Evolutionary conservation across 306 rosid species (phyloP).

Genomic region (Castanopsis chinensis): DNA sequence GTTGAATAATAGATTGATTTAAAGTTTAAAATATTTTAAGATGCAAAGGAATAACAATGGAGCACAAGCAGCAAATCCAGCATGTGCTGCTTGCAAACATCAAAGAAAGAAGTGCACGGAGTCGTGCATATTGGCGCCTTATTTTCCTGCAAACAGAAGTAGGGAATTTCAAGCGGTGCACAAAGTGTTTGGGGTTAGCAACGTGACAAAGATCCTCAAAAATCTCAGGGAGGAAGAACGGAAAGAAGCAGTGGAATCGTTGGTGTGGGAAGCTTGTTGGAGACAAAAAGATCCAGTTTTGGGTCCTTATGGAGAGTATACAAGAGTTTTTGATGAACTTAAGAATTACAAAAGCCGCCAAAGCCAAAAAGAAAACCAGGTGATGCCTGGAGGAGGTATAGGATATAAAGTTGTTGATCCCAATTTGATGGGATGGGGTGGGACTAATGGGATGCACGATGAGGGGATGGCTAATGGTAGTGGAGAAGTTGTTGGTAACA

Average conservation of each 20-base stretch:
- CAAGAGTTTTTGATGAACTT: slow-evolving; percentile 44
- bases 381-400: slow-evolving; percentile 22
- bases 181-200: slow-evolving; percentile 76
- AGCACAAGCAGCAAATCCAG: slow-evolving; percentile 34
- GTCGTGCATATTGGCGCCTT: slow-evolving; percentile 58
- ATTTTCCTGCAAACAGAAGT: slow-evolving; percentile 56
- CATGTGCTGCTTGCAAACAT: slow-evolving; percentile 89
- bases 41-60: slow-evolving; percentile 48
- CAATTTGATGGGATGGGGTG: slow-evolving; percentile 41
- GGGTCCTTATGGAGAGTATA: slow-evolving; percentile 71
- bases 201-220: slow-evolving; percentile 64
- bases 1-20: no score
- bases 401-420: slow-evolving; percentile 28
- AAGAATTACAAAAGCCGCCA: slow-evolving; percentile 31
- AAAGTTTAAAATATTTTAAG: not conserved
- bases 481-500: slow-evolving; percentile 19
- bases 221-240: slow-evolving; percentile 41
- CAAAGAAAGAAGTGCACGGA: slow-evolving; percentile 75
- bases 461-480: slow-evolving; percentile 13
- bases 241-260: slow-evolving; percentile 54
- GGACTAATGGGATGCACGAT: slow-evolving; percentile 15
- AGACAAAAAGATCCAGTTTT: slow-evolving; percentile 70
- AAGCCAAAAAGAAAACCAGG: slow-evolving; percentile 25
- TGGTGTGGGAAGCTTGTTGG: slow-evolving; percentile 79
- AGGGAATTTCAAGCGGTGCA: slow-evolving; percentile 71